Percentiles rank a stretch among this genome's conserved stretches.
Evolutionary conservation across 2,329 filamentous ascomycete genomes (phyloP).

Genomic region (Fusarium siculi): DNA sequence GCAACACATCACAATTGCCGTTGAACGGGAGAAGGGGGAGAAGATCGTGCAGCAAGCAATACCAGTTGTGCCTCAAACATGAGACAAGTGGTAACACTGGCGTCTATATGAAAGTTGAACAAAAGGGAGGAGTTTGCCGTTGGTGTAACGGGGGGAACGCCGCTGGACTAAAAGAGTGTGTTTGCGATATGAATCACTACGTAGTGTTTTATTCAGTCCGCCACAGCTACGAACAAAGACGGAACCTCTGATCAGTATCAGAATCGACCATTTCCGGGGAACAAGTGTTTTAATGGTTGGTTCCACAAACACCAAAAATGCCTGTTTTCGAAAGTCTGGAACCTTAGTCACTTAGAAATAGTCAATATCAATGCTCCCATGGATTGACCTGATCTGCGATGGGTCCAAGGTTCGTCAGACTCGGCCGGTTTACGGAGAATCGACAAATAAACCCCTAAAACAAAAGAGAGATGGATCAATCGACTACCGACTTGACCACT

Average conservation of each 20-base stretch:
- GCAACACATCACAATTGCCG: not conserved
- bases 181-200: not conserved
- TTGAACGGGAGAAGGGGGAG: not conserved
- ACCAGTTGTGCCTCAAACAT: not conserved
- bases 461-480: not conserved
- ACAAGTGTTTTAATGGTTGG: not conserved
- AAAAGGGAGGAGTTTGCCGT: not conserved
- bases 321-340: not conserved
- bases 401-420: not conserved
- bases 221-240: not conserved
- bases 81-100: not conserved
- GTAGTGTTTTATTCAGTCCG: not conserved
- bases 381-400: not conserved
- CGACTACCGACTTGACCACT: not conserved
- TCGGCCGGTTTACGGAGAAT: not conserved
- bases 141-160: not conserved
- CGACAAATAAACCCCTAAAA: not conserved
- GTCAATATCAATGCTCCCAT: not conserved
- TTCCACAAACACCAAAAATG: not conserved
- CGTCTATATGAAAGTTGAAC: not conserved
- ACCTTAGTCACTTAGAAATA: not conserved
- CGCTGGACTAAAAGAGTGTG: not conserved
- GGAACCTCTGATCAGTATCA: not conserved
- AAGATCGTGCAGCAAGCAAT: not conserved
- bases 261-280: not conserved